A percentile compares a stretch with the other conserved stretches of the same genome.
These are phyloP conservation scores for Ophiosphaerella korrae DNA, from an alignment of 2,329 filamentous ascomycete species.

Conservation along the genomic window DNA sequence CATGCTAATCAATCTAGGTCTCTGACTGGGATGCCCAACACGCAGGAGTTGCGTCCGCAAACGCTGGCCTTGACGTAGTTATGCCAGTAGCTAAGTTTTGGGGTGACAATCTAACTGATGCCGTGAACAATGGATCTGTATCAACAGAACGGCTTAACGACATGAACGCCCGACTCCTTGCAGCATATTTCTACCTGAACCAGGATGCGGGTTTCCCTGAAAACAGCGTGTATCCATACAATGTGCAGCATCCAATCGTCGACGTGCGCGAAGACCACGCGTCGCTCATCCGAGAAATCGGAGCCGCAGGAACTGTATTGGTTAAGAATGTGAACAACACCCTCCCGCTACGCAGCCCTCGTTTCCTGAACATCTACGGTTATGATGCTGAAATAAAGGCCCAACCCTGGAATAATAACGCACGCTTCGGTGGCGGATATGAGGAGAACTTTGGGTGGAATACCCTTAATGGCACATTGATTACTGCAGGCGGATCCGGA, in stretches of 20 bases:
- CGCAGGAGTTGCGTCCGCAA: conserved; percentile 50
- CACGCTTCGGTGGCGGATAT: conserved; percentile 47
- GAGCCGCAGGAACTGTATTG: conserved; percentile 47
- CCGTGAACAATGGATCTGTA: conserved; percentile 37
- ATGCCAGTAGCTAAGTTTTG: conserved; percentile 43
- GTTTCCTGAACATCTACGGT: conserved; percentile 47
- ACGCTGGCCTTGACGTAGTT: conserved; percentile 57
- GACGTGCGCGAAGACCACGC: conserved; percentile 52
- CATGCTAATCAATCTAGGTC: conserved; percentile 5
- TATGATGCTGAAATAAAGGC: conserved; percentile 47
- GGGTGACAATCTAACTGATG: conserved; percentile 36
- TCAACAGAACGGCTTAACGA: conserved; percentile 31
- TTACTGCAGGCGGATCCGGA: conserved; percentile 48
- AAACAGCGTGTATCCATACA: conserved; percentile 28
- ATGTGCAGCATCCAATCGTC: conserved; percentile 50
- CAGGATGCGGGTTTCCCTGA: conserved; percentile 45
- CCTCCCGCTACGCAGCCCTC: conserved; percentile 55
- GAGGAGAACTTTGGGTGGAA: conserved; percentile 46
- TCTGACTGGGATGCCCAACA: conserved; percentile 54
- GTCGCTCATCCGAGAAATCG: conserved; percentile 48
- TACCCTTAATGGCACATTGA: conserved; percentile 50
- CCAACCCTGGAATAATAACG: conserved; percentile 45
- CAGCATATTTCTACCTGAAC: conserved; percentile 41
- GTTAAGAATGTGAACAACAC: conserved; percentile 61
- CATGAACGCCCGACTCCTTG: conserved; percentile 38